Base-by-base conservation (phyloP, 2,329 filamentous ascomycete genomes). In the Knoxdaviesia proteae region DNA sequence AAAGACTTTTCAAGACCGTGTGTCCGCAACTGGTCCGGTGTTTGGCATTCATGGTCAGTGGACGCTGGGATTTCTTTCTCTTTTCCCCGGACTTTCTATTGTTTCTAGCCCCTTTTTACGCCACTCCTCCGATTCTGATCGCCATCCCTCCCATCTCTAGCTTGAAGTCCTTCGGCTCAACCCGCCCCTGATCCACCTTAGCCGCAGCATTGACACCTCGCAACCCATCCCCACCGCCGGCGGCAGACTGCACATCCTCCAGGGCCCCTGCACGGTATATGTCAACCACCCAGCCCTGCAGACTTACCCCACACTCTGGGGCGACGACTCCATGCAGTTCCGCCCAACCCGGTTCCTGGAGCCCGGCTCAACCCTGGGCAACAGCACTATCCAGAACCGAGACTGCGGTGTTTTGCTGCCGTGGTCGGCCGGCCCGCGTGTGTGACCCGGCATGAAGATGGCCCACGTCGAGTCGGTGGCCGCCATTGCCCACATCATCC, bases 391-490 rank as follows among this genome's bases (percentile, higher is more conserved):
- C 20, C 20, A 20, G 20, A 20, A 20, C 20, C 20, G 20, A 20
- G 20, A 20, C 20, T 3, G 20, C 20, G 20, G 20, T 20, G 20
- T 20, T 20, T 20, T 53, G 55, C 0, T 72, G 1, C 60, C 67
- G 0, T 73, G 67, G 66, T 62, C 63, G 1, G 51, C 47, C 4
- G 68, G 68, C 0, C 65, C 67, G 7, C 52, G 68, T 5, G 53
- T 64, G 4, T 72, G 68, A 49, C 66, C 67, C 0, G 69, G 68
- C 1, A 58, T 64, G 55, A 70, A 69, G 49, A 67, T 73, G 58
- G 57, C 67, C 1, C 64, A 72, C 52, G 68, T 72, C 2, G 69
- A 73, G 50, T 70, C 71, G 50, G 60, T 62, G 4, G 61, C 59
- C 8, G 59, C 64, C 3, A 49, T 72, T 30, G 50, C 60, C 20